These are phyloP conservation scores for Kwoniella dejecticola DNA, from an alignment of 768 basidiomycete species.

Conservation along the genomic window DNA sequence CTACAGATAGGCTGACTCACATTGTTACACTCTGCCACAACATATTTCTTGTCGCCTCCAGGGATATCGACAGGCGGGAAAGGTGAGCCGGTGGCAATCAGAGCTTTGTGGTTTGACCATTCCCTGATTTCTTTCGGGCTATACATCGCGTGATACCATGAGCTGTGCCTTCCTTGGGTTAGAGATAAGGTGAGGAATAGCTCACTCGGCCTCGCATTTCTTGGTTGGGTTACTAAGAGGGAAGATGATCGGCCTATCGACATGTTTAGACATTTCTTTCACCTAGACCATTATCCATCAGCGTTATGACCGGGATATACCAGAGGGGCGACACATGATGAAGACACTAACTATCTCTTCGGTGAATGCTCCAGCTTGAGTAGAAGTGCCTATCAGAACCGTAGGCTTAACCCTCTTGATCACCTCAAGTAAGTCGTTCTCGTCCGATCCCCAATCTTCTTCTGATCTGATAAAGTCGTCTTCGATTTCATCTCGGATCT, in stretches of 20 bases:
- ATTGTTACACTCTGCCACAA: conserved; percentile 55
- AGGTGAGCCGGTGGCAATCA: conserved; percentile 82
- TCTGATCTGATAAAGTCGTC: conserved; percentile 61
- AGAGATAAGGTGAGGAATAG: background rate
- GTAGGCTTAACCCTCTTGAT: conserved; percentile 75
- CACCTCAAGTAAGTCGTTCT: conserved; percentile 64
- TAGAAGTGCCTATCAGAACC: conserved; percentile 81
- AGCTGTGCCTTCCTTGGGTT: background rate
- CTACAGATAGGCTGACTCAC: conserved; percentile 32
- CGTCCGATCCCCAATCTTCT: conserved; percentile 61
- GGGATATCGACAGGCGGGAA: conserved; percentile 66
- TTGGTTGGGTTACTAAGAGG: conserved; percentile 80
- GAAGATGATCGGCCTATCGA: conserved; percentile 77
- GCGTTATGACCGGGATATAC: background rate
- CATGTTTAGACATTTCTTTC: conserved; percentile 64
- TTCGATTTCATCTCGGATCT: conserved; percentile 59
- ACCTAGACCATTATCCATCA: conserved; percentile 24
- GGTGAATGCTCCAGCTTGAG: conserved; percentile 73
- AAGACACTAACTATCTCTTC: conserved; percentile 64
- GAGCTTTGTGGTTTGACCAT: conserved; percentile 78
- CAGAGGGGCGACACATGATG: background rate
- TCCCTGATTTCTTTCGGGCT: conserved; percentile 45
- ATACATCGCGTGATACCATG: background rate
- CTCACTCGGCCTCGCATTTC: conserved; percentile 63
- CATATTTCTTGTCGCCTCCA: conserved; percentile 59